These are phyloP conservation scores for Colletotrichum theobromicola DNA, from an alignment of 2,329 filamentous ascomycete genomes.

Conservation along the genomic window DNA sequence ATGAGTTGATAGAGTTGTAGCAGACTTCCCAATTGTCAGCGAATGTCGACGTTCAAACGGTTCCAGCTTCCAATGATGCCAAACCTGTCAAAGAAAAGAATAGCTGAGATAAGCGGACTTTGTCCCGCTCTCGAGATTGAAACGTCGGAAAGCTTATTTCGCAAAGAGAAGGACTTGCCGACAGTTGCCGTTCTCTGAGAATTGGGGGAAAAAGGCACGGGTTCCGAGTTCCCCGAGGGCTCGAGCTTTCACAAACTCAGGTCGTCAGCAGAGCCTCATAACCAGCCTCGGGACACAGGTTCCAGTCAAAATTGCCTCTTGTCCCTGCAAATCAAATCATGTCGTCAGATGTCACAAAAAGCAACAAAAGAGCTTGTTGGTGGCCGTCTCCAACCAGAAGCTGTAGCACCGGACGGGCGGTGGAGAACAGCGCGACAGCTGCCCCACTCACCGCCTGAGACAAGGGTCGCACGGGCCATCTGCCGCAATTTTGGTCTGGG, in stretches of 20 bases:
- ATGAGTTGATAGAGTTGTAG: neutral
- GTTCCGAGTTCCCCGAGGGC: neutral
- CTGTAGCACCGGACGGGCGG: neutral
- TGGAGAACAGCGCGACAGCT: neutral
- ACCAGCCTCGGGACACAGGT: neutral
- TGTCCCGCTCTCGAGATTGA: neutral
- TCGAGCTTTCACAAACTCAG: neutral
- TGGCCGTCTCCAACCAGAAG: neutral
- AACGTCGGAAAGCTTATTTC: neutral
- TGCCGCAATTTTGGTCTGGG: neutral
- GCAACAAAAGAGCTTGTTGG: neutral
- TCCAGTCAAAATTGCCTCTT: neutral
- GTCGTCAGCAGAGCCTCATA: neutral
- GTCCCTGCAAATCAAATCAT: neutral
- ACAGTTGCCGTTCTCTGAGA: neutral
- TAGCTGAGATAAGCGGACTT: neutral
- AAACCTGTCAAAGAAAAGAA: neutral
- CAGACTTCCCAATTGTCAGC: neutral
- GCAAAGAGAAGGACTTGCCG: neutral
- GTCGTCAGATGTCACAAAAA: neutral
- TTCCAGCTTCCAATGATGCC: neutral
- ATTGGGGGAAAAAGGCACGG: neutral
- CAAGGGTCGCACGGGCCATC: slow-evolving; percentile 4
- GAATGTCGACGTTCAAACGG: neutral
- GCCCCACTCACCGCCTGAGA: neutral